Conservation (phyloP, 1,284 basidiomycete genomes). For the Grifola frondosa region DNA sequence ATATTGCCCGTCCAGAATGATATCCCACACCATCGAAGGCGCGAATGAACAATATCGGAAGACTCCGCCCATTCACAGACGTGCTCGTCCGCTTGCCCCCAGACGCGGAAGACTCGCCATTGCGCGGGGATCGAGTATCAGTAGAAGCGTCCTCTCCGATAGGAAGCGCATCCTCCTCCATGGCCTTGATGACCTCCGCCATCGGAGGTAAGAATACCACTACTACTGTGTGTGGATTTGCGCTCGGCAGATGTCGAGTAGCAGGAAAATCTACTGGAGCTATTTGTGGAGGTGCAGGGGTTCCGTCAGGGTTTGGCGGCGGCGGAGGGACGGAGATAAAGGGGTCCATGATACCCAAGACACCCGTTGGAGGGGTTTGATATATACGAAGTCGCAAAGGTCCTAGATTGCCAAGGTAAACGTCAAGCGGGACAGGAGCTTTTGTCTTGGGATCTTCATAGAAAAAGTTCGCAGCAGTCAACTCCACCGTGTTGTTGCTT, state of each 20-base stretch:
- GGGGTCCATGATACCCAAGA: constrained; percentile 41
- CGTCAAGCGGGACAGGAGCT: constrained; percentile 70
- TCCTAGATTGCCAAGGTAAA: constrained; percentile 88
- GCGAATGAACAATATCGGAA: constrained; percentile 74
- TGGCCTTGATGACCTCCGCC: constrained; percentile 66
- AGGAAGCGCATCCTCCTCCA: constrained; percentile 64
- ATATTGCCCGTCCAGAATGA: constrained; percentile 80
- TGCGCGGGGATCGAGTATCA: constrained; percentile 5
- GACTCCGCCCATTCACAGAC: constrained; percentile 53
- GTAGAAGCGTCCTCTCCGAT: constrained; percentile 32
- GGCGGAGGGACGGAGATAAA: constrained; percentile 16
- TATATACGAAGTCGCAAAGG: constrained; percentile 74
- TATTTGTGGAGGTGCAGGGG: no score
- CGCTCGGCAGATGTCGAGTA: constrained; percentile 26
- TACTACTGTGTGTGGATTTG: constrained; percentile 60
- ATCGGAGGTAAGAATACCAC: constrained; percentile 77
- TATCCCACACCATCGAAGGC: constrained; percentile 78
- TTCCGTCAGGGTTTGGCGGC: constrained; percentile 33
- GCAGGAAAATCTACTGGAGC: constrained; percentile 11
- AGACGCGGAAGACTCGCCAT: constrained; percentile 18
- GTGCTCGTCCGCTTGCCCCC: constrained; percentile 14
- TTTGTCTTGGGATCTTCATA: constrained; percentile 69
- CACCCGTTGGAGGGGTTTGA: constrained; percentile 64
- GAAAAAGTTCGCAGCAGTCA: constrained; percentile 85
- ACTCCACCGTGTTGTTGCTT: constrained; percentile 70